These are phyloP conservation scores for Monosporascus sp. DNA, from an alignment of 2,329 filamentous ascomycete species.

Conservation along the genomic window DNA sequence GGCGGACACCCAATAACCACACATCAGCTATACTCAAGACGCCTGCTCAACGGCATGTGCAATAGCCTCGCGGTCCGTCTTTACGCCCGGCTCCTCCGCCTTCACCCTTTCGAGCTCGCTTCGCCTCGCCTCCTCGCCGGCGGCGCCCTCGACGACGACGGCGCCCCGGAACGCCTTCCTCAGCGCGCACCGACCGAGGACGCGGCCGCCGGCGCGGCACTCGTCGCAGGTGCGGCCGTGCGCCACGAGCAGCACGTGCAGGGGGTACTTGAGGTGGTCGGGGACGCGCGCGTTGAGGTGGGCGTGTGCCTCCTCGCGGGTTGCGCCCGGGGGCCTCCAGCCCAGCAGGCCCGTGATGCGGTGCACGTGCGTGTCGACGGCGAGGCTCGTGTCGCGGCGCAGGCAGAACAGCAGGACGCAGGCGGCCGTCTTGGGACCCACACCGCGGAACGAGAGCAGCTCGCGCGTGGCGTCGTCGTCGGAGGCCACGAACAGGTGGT, in stretches of 20 bases:
- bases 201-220: constrained; percentile 40
- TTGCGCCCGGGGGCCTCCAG: constrained; percentile 38
- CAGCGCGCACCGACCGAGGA: constrained; percentile 33
- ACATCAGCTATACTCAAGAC: neutral
- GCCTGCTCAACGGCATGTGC: neutral
- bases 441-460: constrained; percentile 44
- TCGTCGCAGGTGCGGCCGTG: constrained; percentile 42
- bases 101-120: constrained; percentile 6
- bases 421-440: constrained; percentile 50
- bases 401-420: constrained; percentile 50
- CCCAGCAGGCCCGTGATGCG: constrained; percentile 43
- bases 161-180: constrained; percentile 32
- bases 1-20: too few species aligned
- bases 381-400: constrained; percentile 37
- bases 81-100: constrained; percentile 6
- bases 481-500: constrained; percentile 39
- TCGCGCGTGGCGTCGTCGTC: constrained; percentile 46
- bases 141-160: constrained; percentile 15
- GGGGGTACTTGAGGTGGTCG: constrained; percentile 42
- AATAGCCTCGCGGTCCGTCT: constrained; percentile 5
- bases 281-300: constrained; percentile 45
- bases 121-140: constrained; percentile 4
- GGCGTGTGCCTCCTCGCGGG: constrained; percentile 41
- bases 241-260: constrained; percentile 44
- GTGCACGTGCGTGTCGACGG: constrained; percentile 50